Base-by-base conservation (phyloP, 2,329 filamentous ascomycete species). In the Pseudocercospora macadamiae region DNA sequence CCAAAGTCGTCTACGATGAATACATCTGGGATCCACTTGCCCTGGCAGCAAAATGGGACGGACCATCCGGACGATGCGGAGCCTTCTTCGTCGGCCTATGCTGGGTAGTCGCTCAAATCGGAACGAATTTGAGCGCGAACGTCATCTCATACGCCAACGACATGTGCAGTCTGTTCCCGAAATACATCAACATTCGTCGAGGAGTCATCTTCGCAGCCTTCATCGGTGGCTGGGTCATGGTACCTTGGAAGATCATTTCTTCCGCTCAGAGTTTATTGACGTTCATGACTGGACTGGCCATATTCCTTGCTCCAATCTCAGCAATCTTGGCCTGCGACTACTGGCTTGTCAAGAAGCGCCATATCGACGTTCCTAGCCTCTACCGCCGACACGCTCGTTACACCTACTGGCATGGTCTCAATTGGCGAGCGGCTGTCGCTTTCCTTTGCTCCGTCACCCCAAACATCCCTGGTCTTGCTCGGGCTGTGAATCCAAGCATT, bases 261-360 rank as follows among this genome's bases (percentile, higher is more conserved):
- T 85, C 82, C 0, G 86, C 86, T 2, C 70, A 73, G 2, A 84
- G 80, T 1, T 84, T 89, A 64, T 73, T 88, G 21, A 68, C 62
- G 8, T 72, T 72, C 64, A 87, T 90, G 81, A 79, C 81, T 42
- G 86, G 86, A 0, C 86, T 88, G 69, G 81, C 82, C 1, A 79
- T 89, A 36, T 89, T 89, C 73, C 75, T 89, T 0, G 86, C 83
- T 6, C 86, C 86, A 0, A 85, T 89, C 58, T 83, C 84, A 0
- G 80, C 81, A 0, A 84, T 88, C 62, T 81, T 67, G 9, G 65
- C 62, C 0, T 78, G 79, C 10, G 86, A 88, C 64, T 88, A 82
- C 67, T 87, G 84, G 83, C 67, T 85, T 42, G 71, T 87, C 6
- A 82, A 68, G 63, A 61, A 57, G 42, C 56, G 59, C 7, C 55